Percentiles rank a stretch among this genome's conserved stretches.
phyloP scores from a whole-genome alignment of 306 rosid species.

The Cyclanthera cordifolia region DNA sequence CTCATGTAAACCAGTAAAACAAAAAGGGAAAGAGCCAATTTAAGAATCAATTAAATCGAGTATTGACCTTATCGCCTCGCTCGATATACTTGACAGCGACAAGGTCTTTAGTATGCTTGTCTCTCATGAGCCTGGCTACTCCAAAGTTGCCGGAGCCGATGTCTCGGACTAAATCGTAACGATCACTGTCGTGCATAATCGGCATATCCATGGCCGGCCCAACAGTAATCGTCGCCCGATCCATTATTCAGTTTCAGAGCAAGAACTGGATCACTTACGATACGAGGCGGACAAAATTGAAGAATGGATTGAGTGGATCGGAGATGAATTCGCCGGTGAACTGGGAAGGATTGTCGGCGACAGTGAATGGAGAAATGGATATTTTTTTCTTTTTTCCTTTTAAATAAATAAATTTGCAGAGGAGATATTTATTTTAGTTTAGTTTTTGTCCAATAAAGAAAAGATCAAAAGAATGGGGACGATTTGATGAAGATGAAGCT shows the following conservation, averaged over 20 bases:
- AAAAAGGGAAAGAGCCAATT: neutral
- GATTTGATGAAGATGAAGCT: slow-evolving; percentile 10
- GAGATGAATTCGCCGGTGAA: neutral
- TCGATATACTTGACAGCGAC: slow-evolving; percentile 88
- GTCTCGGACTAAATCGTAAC: slow-evolving; percentile 71
- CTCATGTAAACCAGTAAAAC: neutral
- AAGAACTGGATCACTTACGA: slow-evolving; percentile 28
- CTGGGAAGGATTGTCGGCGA: slow-evolving; percentile 9
- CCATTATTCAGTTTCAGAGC: slow-evolving; percentile 26
- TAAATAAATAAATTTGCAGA: neutral
- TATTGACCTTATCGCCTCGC: slow-evolving; percentile 71
- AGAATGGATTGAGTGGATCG: slow-evolving; percentile 6
- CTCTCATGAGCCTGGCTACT: slow-evolving; percentile 80
- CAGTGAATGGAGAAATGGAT: neutral
- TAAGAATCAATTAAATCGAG: slow-evolving; percentile 6
- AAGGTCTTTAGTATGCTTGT: slow-evolving; percentile 67
- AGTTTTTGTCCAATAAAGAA: too few relatives aligned
- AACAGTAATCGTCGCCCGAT: slow-evolving; percentile 52
- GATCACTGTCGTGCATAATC: slow-evolving; percentile 85
- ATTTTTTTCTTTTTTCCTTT: too few relatives aligned
- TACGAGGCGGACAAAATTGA: neutral
- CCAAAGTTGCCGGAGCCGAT: slow-evolving; percentile 92
- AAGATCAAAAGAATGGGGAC: neutral
- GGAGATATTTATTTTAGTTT: neutral
- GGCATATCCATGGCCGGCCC: slow-evolving; percentile 78